Percentiles rank a stretch among this genome's conserved stretches.
Evolutionary conservation across 164 flowering plant genomes (phyloP).

Genomic region (Vitis amurensis): DNA sequence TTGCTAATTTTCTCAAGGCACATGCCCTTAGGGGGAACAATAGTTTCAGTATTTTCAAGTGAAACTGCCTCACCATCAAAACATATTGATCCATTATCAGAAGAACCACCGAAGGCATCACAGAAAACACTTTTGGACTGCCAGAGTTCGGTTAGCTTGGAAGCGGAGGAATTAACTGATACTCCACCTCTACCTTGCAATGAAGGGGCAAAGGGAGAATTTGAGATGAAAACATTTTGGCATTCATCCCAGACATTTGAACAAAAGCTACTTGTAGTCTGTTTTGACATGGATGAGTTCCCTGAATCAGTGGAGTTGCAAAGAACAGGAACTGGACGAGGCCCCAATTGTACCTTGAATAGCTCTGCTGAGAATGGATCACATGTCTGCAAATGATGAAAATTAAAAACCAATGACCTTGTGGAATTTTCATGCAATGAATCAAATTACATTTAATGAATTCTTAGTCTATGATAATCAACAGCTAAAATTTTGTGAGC

Average conservation of each 20-base stretch:
- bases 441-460: too few relatives aligned
- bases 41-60: conserved; percentile 9
- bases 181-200: conserved; percentile 28
- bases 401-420: neutral
- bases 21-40: conserved; percentile 17
- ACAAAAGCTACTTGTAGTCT: conserved; percentile 36
- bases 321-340: conserved; percentile 56
- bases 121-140: conserved; percentile 29
- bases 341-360: conserved; percentile 28
- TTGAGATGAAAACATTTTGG: conserved; percentile 49
- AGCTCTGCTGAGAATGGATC: conserved; percentile 72
- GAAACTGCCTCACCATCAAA: conserved; percentile 22
- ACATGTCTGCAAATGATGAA: conserved; percentile 50
- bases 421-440: too few relatives aligned
- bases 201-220: conserved; percentile 59
- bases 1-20: conserved; percentile 40
- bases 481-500: too few relatives aligned
- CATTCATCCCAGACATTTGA: conserved; percentile 68
- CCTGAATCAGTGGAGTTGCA: conserved; percentile 56
- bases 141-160: conserved; percentile 53
- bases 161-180: conserved; percentile 35
- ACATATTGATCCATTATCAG: conserved; percentile 22
- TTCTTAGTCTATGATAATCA: too few relatives aligned
- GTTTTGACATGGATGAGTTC: conserved; percentile 29
- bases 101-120: conserved; percentile 28